Conservation (phyloP, 768 basidiomycete genomes). For the Royoungia palumana region DNA sequence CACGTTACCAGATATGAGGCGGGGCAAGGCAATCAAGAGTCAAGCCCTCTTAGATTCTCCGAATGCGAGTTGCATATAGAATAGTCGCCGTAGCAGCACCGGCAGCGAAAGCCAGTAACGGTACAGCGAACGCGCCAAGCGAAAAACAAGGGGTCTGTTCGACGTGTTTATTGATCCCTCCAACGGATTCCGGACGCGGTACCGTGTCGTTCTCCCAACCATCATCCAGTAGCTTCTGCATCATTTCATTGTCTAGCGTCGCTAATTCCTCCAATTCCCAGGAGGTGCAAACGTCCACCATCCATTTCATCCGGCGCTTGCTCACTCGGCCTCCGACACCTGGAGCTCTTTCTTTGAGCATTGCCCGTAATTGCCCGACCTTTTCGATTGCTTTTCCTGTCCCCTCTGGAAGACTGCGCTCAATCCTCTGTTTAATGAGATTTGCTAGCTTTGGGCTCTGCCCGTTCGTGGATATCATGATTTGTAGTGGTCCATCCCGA, state of each 20-base stretch:
- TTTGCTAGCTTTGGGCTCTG: slow-evolving; percentile 89
- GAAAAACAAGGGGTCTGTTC: slow-evolving; percentile 6
- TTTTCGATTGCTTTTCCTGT: slow-evolving; percentile 77
- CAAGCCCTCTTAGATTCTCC: slow-evolving; percentile 17
- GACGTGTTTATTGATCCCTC: slow-evolving; percentile 23
- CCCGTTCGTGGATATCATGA: slow-evolving; percentile 96
- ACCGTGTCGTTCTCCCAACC: slow-evolving; percentile 77
- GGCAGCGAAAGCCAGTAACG: slow-evolving; percentile 39
- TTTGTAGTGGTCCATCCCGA: slow-evolving; percentile 84
- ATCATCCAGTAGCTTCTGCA: slow-evolving; percentile 65
- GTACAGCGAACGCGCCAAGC: slow-evolving; percentile 23
- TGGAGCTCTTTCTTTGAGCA: slow-evolving; percentile 75
- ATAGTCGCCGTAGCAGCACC: slow-evolving; percentile 40
- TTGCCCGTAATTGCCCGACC: slow-evolving; percentile 70
- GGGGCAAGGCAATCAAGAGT: background rate
- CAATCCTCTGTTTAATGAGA: slow-evolving; percentile 68
- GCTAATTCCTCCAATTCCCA: slow-evolving; percentile 86
- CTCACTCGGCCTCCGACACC: slow-evolving; percentile 79
- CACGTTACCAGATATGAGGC: slow-evolving; percentile 10
- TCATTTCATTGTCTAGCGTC: slow-evolving; percentile 59
- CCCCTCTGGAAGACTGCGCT: slow-evolving; percentile 61
- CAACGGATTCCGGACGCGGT: slow-evolving; percentile 42
- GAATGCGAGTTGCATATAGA: slow-evolving; percentile 30
- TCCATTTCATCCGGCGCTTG: slow-evolving; percentile 87
- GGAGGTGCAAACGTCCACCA: slow-evolving; percentile 78